These are phyloP conservation scores for Geranium incanum DNA, from an alignment of 441 rosid species.

Conservation along the genomic window DNA sequence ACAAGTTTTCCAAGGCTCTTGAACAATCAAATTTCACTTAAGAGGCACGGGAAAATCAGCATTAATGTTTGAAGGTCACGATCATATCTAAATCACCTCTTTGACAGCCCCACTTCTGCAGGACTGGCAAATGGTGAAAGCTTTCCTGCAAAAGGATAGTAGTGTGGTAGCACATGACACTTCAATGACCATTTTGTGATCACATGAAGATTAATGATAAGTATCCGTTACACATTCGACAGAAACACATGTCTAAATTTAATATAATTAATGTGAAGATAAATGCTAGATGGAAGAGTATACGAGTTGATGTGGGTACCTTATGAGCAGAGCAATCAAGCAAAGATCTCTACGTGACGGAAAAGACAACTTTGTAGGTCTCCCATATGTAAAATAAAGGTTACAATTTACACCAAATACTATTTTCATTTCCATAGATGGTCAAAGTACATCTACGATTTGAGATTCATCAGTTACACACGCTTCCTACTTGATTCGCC, in stretches of 20 bases:
- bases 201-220: constrained; percentile 1
- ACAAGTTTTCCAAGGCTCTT: background rate
- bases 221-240: background rate
- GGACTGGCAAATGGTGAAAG: background rate
- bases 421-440: constrained; percentile 4
- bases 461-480: constrained; percentile 5
- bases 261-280: background rate
- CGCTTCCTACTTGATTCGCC: background rate
- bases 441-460: constrained; percentile 10
- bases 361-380: constrained; percentile 7
- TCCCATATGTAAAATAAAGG: background rate
- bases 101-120: background rate
- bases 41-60: background rate
- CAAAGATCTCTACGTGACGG: constrained; percentile 5
- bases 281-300: constrained; percentile 2
- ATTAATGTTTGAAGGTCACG: background rate
- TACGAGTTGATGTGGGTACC: background rate
- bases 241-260: constrained; percentile 7
- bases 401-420: constrained; percentile 8
- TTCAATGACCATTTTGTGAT: background rate
- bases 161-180: background rate
- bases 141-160: background rate
- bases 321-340: constrained; percentile 8
- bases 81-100: constrained; percentile 4
- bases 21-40: background rate